Conservation (phyloP, 768 basidiomycete species). For the Tephrocybe sp. region DNA sequence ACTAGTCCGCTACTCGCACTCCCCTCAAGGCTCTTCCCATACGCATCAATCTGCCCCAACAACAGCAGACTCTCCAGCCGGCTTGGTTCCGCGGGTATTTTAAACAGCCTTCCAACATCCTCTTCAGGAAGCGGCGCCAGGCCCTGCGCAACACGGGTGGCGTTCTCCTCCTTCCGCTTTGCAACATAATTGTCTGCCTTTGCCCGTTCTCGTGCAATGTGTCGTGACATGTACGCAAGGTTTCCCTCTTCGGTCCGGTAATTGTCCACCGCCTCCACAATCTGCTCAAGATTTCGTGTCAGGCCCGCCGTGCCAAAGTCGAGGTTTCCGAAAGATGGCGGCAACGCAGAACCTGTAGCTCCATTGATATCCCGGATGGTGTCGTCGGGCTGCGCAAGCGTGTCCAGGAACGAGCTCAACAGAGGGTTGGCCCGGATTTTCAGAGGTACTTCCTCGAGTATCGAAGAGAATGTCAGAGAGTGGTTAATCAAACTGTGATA, state of each 20-base stretch:
- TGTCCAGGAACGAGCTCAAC: conserved; percentile 74
- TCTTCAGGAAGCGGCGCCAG: conserved; percentile 86
- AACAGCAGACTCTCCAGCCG: conserved; percentile 85
- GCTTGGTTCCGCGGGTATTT: conserved; percentile 86
- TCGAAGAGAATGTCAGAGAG: conserved; percentile 80
- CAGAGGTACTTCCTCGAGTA: conserved; percentile 84
- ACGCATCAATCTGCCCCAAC: conserved; percentile 85
- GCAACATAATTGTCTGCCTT: conserved; percentile 77
- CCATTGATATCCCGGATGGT: conserved; percentile 38
- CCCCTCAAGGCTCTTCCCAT: conserved; percentile 74
- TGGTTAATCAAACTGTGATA: conserved; percentile 69
- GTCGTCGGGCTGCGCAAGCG: conserved; percentile 50
- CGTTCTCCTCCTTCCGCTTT: conserved; percentile 91
- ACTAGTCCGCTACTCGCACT: conserved; percentile 65
- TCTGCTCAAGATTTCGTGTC: conserved; percentile 77
- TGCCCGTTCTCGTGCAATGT: conserved; percentile 82
- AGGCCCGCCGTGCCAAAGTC: conserved; percentile 70
- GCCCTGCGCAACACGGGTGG: conserved; percentile 74
- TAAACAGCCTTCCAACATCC: conserved; percentile 81
- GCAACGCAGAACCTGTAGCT: conserved; percentile 42
- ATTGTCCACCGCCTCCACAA: conserved; percentile 81
- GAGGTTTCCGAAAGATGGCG: conserved; percentile 65
- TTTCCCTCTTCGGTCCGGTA: conserved; percentile 93
- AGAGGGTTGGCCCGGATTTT: conserved; percentile 82
- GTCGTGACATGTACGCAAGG: conserved; percentile 82